These are phyloP conservation scores for Helianthus tuberosus DNA, from an alignment of 129 eudicot genomes.

Conservation along the genomic window DNA sequence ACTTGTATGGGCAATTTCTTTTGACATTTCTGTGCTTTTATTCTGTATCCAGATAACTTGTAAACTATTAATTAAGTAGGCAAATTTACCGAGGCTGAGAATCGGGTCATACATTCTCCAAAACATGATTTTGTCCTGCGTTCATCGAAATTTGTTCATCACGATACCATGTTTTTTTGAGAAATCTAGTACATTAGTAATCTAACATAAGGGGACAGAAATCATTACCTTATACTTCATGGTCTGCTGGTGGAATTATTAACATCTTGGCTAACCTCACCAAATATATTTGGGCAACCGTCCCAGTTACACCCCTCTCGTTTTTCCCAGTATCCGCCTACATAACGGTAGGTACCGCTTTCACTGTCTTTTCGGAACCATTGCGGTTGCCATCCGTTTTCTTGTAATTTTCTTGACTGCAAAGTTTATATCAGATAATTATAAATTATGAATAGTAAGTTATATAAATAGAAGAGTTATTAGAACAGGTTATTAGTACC, in stretches of 20 bases:
- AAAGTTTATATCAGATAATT: constrained; percentile 6
- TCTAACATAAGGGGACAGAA: background rate
- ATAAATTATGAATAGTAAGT: background rate
- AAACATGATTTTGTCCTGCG: background rate
- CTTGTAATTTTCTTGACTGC: constrained; percentile 89
- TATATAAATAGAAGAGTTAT: background rate
- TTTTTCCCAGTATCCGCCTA: constrained; percentile 88
- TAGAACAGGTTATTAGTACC: constrained; percentile 38
- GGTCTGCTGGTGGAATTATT: background rate
- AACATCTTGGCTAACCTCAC: background rate
- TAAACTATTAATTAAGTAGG: background rate
- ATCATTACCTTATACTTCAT: background rate
- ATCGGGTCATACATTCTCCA: too few species aligned
- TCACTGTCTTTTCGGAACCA: constrained; percentile 71
- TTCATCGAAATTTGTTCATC: background rate
- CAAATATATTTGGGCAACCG: constrained; percentile 48
- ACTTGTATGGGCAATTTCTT: background rate
- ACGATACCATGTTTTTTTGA: background rate
- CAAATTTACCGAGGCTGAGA: background rate
- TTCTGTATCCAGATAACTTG: background rate
- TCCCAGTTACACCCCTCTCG: constrained; percentile 66
- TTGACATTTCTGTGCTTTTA: background rate
- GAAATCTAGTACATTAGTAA: background rate
- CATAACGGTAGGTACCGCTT: constrained; percentile 57
- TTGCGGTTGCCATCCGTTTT: constrained; percentile 82